phyloP scores from a whole-genome alignment of 768 basidiomycete genomes.

The Leucogyrophana mollusca region DNA sequence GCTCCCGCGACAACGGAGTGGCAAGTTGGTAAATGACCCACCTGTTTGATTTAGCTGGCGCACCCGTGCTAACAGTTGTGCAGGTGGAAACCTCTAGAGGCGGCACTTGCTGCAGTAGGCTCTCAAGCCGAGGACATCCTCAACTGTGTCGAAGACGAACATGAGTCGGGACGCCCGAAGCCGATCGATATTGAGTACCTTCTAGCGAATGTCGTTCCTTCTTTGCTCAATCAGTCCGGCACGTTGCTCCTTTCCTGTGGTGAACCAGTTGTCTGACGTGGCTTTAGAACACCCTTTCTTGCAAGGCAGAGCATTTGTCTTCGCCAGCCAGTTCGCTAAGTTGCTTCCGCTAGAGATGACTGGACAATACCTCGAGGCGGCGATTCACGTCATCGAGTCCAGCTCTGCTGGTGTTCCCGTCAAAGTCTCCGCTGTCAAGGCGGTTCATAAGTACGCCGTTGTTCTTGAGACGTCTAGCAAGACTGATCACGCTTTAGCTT shows the following conservation, averaged over 20 bases:
- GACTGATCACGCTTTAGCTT: constrained; percentile 48
- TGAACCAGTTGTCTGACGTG: not conserved
- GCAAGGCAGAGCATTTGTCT: constrained; percentile 93
- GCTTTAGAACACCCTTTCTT: constrained; percentile 81
- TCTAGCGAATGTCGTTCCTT: constrained; percentile 77
- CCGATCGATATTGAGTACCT: constrained; percentile 78
- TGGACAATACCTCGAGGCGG: constrained; percentile 84
- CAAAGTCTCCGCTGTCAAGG: constrained; percentile 92
- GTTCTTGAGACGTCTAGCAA: not conserved
- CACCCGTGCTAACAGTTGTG: constrained; percentile 4
- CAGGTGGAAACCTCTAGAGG: constrained; percentile 94
- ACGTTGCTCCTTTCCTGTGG: constrained; percentile 18
- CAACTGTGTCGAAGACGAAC: constrained; percentile 76
- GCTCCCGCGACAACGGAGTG: constrained; percentile 51
- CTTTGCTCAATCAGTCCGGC: constrained; percentile 73
- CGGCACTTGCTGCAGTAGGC: constrained; percentile 77
- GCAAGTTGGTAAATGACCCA: constrained; percentile 56
- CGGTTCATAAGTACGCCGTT: constrained; percentile 78
- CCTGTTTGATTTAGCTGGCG: no score
- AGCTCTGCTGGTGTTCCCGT: constrained; percentile 74
- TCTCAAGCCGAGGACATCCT: constrained; percentile 76
- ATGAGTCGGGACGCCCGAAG: constrained; percentile 56
- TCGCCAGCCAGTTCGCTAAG: constrained; percentile 85
- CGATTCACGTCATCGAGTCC: constrained; percentile 82
- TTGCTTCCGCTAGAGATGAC: constrained; percentile 71